Base-by-base conservation (phyloP, 306 rosid genomes). In the Prunus fruticosa region DNA sequence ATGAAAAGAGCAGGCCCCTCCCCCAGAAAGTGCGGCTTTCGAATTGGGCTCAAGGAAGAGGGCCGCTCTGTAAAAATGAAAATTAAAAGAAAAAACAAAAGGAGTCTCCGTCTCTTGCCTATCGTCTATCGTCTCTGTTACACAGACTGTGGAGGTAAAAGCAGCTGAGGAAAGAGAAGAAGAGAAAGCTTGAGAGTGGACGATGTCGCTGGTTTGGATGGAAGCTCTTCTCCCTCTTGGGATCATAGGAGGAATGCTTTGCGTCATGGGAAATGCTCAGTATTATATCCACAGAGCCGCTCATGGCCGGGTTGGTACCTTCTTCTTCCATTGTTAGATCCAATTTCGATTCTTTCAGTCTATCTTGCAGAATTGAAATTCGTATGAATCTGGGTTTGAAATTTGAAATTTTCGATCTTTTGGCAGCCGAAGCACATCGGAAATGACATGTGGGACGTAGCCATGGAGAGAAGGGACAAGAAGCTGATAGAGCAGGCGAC, bases 391-490 rank as follows among this genome's bases (percentile, higher is more conserved):
- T 50, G 49, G 20, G 12, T 54, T 50, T 8, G 67, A 30, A 30
- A 14, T 38, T 22, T 56, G 7, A 19, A 67, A 43, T 32, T 25
- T 8, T 63, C 57, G 10, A 5, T 28, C 7, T 45, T 80, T 23
- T 78, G n/a, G 71, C 88, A 92, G 97, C 96, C 99, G 70, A 96
- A 92, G 90, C 99, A 96, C 83, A 71, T 93, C 67, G 93, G 99
- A 0, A 89, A 82, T 79, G 98, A 96, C 74, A 38, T 91, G 91
- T 96, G 99, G 98, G 99, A 96, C 49, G 96, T 91, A 2, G 98
- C 99, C 49, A 96, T 91, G 98, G 99, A 96, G 67, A 86, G 96
- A 27, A 86, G 98, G 89, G 99, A 96, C 82, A 91, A 96, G 88
- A 93, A 89, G 83, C 90, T 96, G 71, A 9, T 83, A 23, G 96